Evolutionary conservation across 805 yeast species (phyloP), one percentile per base, ranked within the genome.

Genomic region (Priceomyces fermenticarens): DNA sequence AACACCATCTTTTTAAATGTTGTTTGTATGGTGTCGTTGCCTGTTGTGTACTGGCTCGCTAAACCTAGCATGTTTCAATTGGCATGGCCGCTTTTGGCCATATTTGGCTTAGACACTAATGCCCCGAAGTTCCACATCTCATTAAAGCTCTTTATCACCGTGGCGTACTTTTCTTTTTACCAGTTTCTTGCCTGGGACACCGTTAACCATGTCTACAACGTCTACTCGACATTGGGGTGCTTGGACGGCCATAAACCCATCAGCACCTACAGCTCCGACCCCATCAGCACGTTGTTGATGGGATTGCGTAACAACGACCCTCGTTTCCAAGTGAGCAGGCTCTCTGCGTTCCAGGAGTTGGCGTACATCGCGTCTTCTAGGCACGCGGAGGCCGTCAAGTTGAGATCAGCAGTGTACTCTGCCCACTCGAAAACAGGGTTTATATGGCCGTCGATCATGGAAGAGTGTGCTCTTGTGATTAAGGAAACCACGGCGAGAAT

Each of bases 341-440:
- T 80, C 43, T 80, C 88, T 1, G 89, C 91, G 2, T 84, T 79
- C 62, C 91, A 85, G 60, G 93, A 85, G 54, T 65, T 85, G 40
- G 84, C 87, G 0, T 81, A 75, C 51, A 66, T 85, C 35, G 66
- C 89, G 6, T 75, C 80, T 1, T 62, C 78, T 2, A 55, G 67
- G 1, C 73, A 75, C 44, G 45, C 51, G 5, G 69, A 63, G 39
- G 70, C 63, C 5, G 47, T 61, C 3, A 71, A 75, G 37, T 63
- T 75, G 39, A 71, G 90, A 55, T 48, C 57, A 23, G 67, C 79
- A 3, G 74, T 85, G 20, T 85, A 80, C 55, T 71, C 70, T 46
- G 72, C 74, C 15, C 67, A 70, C 40, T 63, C 71, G 32, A 73
- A 65, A 45, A 63, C 67, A 39, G 67, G 72, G 2, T 69, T 64